phyloP scores from a whole-genome alignment of 2,329 filamentous ascomycete species.

The Paracoccidioides brasiliensis region DNA sequence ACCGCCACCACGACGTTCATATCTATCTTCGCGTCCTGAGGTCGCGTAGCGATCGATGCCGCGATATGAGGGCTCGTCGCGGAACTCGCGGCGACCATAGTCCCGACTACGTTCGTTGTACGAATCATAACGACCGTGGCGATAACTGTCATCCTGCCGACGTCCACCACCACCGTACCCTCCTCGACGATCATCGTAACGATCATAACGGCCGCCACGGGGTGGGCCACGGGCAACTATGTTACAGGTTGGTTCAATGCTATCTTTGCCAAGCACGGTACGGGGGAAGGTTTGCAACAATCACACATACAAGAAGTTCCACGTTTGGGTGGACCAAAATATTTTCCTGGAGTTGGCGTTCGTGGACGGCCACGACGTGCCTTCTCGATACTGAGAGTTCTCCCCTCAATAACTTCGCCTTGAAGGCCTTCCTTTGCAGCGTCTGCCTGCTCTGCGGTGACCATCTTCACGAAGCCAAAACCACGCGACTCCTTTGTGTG shows the following conservation, averaged over 20 bases:
- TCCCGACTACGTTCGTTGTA: constrained; percentile 36
- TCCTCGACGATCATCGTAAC: constrained; percentile 36
- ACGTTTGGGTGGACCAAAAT: constrained; percentile 96
- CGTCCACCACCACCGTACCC: constrained; percentile 29
- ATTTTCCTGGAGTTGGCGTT: constrained; percentile 95
- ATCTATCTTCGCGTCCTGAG: constrained; percentile 23
- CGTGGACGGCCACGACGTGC: constrained; percentile 87
- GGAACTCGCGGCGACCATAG: constrained; percentile 13
- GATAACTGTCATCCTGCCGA: constrained; percentile 33
- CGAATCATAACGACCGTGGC: constrained; percentile 36
- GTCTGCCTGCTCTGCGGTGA: constrained; percentile 85
- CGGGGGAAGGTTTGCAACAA: constrained; percentile 3
- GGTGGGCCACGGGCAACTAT: constrained; percentile 35
- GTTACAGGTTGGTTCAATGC: constrained; percentile 17
- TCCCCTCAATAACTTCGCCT: constrained; percentile 87
- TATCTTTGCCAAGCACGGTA: neutral
- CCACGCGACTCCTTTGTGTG: constrained; percentile 97
- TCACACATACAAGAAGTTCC: constrained; percentile 50
- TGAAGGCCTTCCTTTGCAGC: constrained; percentile 93
- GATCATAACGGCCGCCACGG: constrained; percentile 33
- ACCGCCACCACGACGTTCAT: constrained; percentile 32
- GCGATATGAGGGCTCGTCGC: constrained; percentile 19
- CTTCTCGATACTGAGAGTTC: constrained; percentile 97
- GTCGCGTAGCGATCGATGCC: constrained; percentile 47
- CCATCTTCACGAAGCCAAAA: constrained; percentile 99